These are phyloP conservation scores for Pythium rhizo-oryzae DNA, from an alignment of 352 stramenopile genomes.

Conservation along the genomic window DNA sequence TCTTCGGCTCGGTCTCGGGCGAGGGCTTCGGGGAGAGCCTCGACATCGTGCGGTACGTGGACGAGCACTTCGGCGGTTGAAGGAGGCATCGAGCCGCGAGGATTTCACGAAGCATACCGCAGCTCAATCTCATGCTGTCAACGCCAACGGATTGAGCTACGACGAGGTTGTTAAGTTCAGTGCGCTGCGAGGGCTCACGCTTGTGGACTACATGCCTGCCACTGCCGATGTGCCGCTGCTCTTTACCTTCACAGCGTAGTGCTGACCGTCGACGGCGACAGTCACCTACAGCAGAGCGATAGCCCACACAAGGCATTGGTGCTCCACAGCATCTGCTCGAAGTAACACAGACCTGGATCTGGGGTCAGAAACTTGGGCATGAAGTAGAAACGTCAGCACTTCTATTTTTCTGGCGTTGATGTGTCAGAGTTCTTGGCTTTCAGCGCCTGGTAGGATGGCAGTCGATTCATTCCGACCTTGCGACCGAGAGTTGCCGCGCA, in stretches of 20 bases:
- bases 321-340: too few species aligned
- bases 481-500: too few species aligned
- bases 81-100: conserved; percentile 36
- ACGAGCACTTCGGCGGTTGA: conserved; percentile 45
- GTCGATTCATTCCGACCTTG: too few species aligned
- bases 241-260: conserved; percentile 34
- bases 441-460: too few species aligned
- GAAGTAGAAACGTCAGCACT: too few species aligned
- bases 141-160: conserved; percentile 44
- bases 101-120: conserved; percentile 39
- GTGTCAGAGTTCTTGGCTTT: too few species aligned
- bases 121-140: conserved; percentile 44
- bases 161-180: conserved; percentile 59
- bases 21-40: conserved; percentile 56
- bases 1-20: conserved; percentile 38
- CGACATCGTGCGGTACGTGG: conserved; percentile 61
- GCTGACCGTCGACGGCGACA: too few species aligned
- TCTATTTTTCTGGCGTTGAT: too few species aligned
- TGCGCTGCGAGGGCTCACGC: conserved; percentile 45
- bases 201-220: conserved; percentile 53
- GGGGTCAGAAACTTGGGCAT: too few species aligned
- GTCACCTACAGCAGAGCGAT: too few species aligned
- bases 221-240: conserved; percentile 46
- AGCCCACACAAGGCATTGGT: too few species aligned
- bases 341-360: too few species aligned